Evolutionary conservation across 2,329 filamentous ascomycete species (phyloP).

Genomic region (Thelonectria discophora): DNA sequence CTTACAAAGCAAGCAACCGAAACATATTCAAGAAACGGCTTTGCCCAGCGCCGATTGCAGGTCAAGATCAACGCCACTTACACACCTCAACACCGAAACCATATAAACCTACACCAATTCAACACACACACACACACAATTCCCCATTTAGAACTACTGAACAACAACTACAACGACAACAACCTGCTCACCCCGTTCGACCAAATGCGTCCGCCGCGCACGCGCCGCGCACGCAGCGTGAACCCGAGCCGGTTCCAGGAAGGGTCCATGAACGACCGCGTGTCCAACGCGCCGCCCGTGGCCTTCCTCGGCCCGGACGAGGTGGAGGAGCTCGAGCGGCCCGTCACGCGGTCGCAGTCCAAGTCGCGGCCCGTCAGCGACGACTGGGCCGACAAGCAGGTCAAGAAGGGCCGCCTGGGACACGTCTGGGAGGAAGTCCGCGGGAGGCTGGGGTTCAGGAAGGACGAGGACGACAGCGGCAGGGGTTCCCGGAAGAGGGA

Average conservation of each 20-base stretch:
- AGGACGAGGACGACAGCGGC: conserved; percentile 37
- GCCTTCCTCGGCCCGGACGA: conserved; percentile 65
- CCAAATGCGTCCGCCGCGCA: conserved; percentile 44
- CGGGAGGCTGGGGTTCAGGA: conserved; percentile 44
- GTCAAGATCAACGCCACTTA: conserved; percentile 14
- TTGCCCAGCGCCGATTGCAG: not conserved
- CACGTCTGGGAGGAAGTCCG: conserved; percentile 52
- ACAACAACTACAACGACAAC: not conserved
- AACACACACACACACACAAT: not conserved
- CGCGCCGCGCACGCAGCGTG: conserved; percentile 48
- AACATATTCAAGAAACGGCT: not conserved
- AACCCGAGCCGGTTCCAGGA: conserved; percentile 70
- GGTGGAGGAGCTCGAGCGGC: conserved; percentile 44
- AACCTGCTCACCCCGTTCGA: conserved; percentile 2
- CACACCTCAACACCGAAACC: conserved; percentile 5
- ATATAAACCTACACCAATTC: too few relatives aligned
- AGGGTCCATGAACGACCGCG: conserved; percentile 86
- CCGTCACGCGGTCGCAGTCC: conserved; percentile 23
- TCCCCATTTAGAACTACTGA: conserved; percentile 2
- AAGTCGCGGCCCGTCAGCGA: conserved; percentile 39
- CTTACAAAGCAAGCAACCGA: not conserved
- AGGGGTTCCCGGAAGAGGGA: conserved; percentile 32
- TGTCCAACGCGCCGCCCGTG: conserved; percentile 74
- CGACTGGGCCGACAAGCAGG: conserved; percentile 46
- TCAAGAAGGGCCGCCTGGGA: conserved; percentile 45